Evolutionary conservation across 78 protist species (phyloP), one percentile per base, ranked within the genome.

Genomic region (Fonticula alba): DNA sequence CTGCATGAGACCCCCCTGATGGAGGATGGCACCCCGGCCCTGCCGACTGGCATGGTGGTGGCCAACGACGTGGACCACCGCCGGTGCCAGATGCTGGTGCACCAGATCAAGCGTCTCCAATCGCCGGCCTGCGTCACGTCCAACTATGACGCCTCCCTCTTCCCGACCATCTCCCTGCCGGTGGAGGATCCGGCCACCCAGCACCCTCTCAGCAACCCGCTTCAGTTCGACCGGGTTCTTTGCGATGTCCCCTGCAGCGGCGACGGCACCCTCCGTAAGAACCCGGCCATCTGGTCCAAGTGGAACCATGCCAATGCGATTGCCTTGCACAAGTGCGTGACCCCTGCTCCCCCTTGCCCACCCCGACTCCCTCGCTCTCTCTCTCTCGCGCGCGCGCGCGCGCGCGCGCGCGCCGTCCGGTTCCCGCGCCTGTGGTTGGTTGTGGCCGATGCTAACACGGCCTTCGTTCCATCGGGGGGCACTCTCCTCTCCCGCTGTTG

Each of bases 191-290:
- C 17, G 43, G 17, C 17, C 43, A 3, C 43, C 17, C 43, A 38
- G 43, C 43, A 3, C 17, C 43, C 7, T 7, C 17, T 38, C 17
- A 3, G 17, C 43, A 38, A 38, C 43, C 43, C 43, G 43, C 43
- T 85, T 27, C 54, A 60, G n/a, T 91, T 76, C 54, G 96, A 90
- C 27, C 65, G 88, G 17, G 69, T 95, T 14, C 60, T 95, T 15
- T 49, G 80, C 50, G 99, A 95, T 61, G 99, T 90, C 32, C 97
- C 96, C n/a, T 94, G 99, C 78, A 29, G 69, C 24, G 85, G 82
- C 36, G 98, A 94, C 62, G 99, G 99, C 17, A 92, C 99, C n/a
- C 41, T 82, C 19, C 69, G 99, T 14, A 95, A 95, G 81, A 75
- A 73, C 47, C 85, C 82, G 35, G 78, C 61, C 40, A 27, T 86